Evolutionary conservation across 2,329 filamentous ascomycete genomes (phyloP), one percentile per base, ranked within the genome.

Genomic region (Lasiodiplodia hormozganensis): DNA sequence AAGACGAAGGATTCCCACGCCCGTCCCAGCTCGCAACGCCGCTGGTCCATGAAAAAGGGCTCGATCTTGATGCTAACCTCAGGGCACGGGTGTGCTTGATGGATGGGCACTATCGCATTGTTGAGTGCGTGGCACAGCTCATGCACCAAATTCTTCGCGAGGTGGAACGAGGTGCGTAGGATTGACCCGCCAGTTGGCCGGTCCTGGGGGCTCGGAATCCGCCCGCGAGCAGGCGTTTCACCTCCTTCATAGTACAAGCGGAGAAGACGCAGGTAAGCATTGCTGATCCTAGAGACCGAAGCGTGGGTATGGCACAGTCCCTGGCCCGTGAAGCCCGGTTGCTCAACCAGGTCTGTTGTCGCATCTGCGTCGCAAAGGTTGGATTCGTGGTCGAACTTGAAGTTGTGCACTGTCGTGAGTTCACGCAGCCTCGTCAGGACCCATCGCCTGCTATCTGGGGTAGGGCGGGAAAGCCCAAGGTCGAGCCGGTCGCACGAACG

Each of bases 31-130:
- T 69, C 68, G 38, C 62, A 62, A 7, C 62, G 62, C 18, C 34
- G 21, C 28, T 69, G 68, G 8, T 69, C 62, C 62, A 68, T 62
- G 56, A 69, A 69, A 47, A 69, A 69, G 12, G 68, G 68, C n/a
- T 69, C 68, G 23, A 69, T 40, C 54, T 65, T 62, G 54, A 62
- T 54, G 8, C 52, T 28, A 16, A 66, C 12, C 36, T 62, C 53
- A 5, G 64, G 16, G 11, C 7, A 5, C 36, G 8, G 43, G 21
- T 34, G n/a, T n/a, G 5, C 14, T 18, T 23, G 25, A 23, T 36
- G 16, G 58, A 60, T 49, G 38, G 47, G 25, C 4, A 38, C 31
- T 14, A 60, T 25, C 23, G 68, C 68, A 31, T 57, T 67, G 38
- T 69, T 67, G 56, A 67, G 31, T 4, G 54, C 68, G 25, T 69